phyloP scores from a whole-genome alignment of 768 basidiomycete species.

The Phanerodontia chrysosporium region DNA sequence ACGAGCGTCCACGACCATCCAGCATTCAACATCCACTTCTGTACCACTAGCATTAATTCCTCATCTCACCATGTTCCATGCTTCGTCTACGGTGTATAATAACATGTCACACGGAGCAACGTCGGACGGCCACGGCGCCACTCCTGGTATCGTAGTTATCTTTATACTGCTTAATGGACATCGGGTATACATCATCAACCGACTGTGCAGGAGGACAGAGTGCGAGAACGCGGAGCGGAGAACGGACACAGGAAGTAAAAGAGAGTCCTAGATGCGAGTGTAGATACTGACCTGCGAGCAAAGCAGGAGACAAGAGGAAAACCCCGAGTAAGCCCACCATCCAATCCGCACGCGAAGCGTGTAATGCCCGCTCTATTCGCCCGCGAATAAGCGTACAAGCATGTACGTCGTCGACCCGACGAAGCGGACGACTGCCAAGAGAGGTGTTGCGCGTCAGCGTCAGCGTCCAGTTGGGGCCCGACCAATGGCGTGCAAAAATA shows the following conservation, averaged over 20 bases:
- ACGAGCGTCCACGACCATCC: background rate
- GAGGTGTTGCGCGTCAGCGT: background rate
- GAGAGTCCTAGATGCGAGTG: background rate
- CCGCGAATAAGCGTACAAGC: constrained; percentile 81
- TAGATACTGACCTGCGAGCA: background rate
- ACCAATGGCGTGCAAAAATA: background rate
- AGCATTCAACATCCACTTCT: background rate
- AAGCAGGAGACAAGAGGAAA: background rate
- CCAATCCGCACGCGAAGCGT: background rate
- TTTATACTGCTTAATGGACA: constrained; percentile 4
- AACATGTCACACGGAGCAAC: background rate
- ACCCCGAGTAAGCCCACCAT: background rate
- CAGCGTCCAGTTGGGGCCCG: background rate
- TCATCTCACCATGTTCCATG: background rate
- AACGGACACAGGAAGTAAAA: background rate
- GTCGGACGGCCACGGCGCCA: background rate
- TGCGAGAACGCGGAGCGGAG: background rate
- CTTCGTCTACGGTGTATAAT: background rate
- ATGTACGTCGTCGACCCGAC: constrained; percentile 79
- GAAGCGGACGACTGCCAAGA: constrained; percentile 69
- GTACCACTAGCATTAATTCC: background rate
- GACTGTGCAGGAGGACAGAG: background rate
- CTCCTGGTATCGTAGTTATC: background rate
- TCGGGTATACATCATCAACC: background rate
- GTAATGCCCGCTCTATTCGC: constrained; percentile 56